These are phyloP conservation scores for Daphne laureola DNA, from an alignment of 441 rosid species.

Conservation along the genomic window DNA sequence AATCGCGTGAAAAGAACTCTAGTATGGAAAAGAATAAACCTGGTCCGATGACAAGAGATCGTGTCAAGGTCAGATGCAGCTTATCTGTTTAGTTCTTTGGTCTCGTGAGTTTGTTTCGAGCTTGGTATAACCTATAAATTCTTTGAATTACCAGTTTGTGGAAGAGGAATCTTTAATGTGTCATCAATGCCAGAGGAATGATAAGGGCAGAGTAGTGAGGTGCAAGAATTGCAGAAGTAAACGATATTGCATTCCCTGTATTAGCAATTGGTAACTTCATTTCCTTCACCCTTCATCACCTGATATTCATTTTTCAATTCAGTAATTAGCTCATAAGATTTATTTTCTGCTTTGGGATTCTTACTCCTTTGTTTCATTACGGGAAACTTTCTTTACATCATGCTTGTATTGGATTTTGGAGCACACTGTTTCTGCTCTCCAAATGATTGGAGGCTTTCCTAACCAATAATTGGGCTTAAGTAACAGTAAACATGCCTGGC, in stretches of 20 bases:
- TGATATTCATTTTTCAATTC: too few species aligned
- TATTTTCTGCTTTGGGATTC: too few species aligned
- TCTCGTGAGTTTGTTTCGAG: background rate
- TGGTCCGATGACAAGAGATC: background rate
- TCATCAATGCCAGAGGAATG: slow-evolving; percentile 75
- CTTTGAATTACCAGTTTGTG: slow-evolving; percentile 16
- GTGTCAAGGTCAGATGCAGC: background rate
- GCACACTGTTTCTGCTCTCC: too few species aligned
- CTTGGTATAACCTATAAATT: background rate
- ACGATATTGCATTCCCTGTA: slow-evolving; percentile 57
- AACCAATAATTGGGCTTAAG: too few species aligned
- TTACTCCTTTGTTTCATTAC: too few species aligned
- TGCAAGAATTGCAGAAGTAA: slow-evolving; percentile 44
- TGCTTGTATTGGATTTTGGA: too few species aligned
- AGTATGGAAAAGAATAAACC: slow-evolving; percentile 4
- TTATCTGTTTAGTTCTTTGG: background rate
- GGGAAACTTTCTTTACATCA: too few species aligned
- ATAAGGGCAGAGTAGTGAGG: slow-evolving; percentile 51
- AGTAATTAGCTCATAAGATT: too few species aligned
- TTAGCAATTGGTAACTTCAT: slow-evolving; percentile 36
- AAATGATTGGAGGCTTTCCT: too few species aligned
- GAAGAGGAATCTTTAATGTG: slow-evolving; percentile 34
- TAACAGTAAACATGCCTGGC: too few species aligned
- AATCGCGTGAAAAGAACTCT: background rate
- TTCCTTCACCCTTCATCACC: too few species aligned